Evolutionary conservation across 1,284 basidiomycete species (phyloP).

Genomic region (Anthracocystis panici-leucophaei): DNA sequence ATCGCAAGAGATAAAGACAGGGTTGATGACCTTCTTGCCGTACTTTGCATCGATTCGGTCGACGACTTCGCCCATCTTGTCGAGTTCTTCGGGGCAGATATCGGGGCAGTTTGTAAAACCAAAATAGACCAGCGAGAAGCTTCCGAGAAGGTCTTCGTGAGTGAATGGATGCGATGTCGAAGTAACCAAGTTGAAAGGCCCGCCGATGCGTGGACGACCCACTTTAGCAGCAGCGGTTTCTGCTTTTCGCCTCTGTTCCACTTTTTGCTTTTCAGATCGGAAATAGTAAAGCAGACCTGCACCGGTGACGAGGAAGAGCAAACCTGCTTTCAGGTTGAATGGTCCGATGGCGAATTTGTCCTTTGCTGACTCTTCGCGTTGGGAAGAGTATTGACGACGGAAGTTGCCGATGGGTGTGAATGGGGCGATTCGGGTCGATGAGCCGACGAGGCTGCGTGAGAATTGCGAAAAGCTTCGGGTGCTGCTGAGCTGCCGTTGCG

Average conservation of each 20-base stretch:
- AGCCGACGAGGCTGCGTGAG: slow-evolving; percentile 7
- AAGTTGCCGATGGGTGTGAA: not conserved
- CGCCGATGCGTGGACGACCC: slow-evolving; percentile 84
- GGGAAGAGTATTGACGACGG: slow-evolving; percentile 18
- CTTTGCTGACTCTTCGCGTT: slow-evolving; percentile 47
- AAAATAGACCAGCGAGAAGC: slow-evolving; percentile 82
- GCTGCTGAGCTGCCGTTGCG: slow-evolving; percentile 10
- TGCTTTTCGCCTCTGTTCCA: slow-evolving; percentile 46
- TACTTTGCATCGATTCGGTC: slow-evolving; percentile 76
- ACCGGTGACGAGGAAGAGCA: slow-evolving; percentile 84
- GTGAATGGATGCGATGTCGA: slow-evolving; percentile 75
- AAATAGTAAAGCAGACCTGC: slow-evolving; percentile 89
- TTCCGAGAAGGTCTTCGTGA: slow-evolving; percentile 84
- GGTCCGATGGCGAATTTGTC: slow-evolving; percentile 71
- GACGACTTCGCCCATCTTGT: slow-evolving; percentile 91
- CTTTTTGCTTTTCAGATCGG: slow-evolving; percentile 79
- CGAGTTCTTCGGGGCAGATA: slow-evolving; percentile 97
- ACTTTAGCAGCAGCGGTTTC: slow-evolving; percentile 69
- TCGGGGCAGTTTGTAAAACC: slow-evolving; percentile 84
- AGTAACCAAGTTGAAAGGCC: slow-evolving; percentile 77
- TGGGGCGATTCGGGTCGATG: slow-evolving; percentile 1
- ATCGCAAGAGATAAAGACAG: slow-evolving; percentile 95
- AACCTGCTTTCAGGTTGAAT: slow-evolving; percentile 86
- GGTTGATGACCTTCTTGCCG: slow-evolving; percentile 72
- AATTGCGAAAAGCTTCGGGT: slow-evolving; percentile 14